Evolutionary conservation across 108 stramenopile genomes (phyloP), one percentile per base, ranked within the genome.

Genomic region (Fragilaria radians): DNA sequence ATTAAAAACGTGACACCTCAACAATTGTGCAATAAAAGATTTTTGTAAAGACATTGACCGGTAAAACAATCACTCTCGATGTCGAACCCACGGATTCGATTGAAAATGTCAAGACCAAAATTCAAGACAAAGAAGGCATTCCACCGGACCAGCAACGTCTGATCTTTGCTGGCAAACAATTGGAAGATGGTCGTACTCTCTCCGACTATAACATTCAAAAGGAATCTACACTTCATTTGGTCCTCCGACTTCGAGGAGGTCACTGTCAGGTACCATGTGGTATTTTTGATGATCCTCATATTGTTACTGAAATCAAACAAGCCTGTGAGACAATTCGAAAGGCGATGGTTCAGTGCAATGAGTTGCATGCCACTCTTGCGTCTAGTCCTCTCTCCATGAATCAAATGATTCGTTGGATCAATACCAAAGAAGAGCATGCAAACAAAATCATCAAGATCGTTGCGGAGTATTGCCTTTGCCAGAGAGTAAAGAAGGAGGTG

Each of bases 101-200:
- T 76, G 97, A 96, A 74, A 95, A 95, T 71, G 97, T 97, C 70
- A 99, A 99, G 85, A 77, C 85, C 51, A 98, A 97, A 91, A 98
- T 98, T 67, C 97, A 99, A 70, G 96, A 97, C 89, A 97, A 96
- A 90, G 98, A 99, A 71, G 98, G 52, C n/a, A n/a, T n/a, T n/a
- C n/a, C n/a, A n/a, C n/a, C n/a, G n/a, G n/a, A n/a, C n/a, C n/a
- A n/a, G n/a, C 52, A 53, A 28, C 52, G 52, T 53, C 52, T 53
- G 18, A 53, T 53, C 27, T 53, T 53, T 53, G 52, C 93, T 32
- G 97, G 94, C 62, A 96, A 97, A 86, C 96, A 97, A 73, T 82
- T 99, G 52, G 97, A 98, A 79, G 97, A 96, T 64, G 96, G 96
- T 59, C 90, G 95, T 45, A 96, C 97, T 18, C 77, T 98, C 25